phyloP scores from a whole-genome alignment of 768 basidiomycete genomes.

The Kwoniella botswanensis region DNA sequence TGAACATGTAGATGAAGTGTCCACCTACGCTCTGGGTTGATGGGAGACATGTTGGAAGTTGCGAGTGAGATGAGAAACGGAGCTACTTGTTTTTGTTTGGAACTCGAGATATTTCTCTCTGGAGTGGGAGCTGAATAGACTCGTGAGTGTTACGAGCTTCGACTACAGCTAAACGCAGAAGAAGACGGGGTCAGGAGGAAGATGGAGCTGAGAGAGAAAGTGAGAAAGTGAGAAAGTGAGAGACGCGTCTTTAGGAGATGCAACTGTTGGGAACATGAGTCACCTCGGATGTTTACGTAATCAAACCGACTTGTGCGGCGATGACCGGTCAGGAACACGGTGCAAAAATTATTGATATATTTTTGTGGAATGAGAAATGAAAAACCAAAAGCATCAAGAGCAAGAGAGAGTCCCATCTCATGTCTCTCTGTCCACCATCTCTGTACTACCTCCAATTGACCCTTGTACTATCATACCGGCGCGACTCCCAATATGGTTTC shows the following conservation, averaged over 20 bases:
- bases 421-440: not conserved
- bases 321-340: constrained; percentile 13
- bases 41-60: constrained; percentile 33
- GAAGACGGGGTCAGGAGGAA: not conserved
- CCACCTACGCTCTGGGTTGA: constrained; percentile 46
- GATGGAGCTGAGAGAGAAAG: not conserved
- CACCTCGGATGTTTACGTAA: not conserved
- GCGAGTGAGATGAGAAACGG: not conserved
- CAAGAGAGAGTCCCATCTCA: not conserved
- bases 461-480: no score
- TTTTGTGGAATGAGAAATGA: not conserved
- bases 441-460: no score
- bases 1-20: no score
- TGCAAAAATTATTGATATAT: not conserved
- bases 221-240: not conserved
- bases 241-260: not conserved
- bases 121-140: not conserved
- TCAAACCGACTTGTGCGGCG: not conserved
- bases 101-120: not conserved
- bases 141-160: no score
- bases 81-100: not conserved
- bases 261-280: not conserved
- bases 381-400: not conserved
- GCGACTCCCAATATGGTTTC: constrained; percentile 66
- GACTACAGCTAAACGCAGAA: no score